Percentiles rank a stretch among this genome's conserved stretches.
These are phyloP conservation scores for Pythium utonaiense DNA, from an alignment of 352 stramenopile species.

Conservation along the genomic window DNA sequence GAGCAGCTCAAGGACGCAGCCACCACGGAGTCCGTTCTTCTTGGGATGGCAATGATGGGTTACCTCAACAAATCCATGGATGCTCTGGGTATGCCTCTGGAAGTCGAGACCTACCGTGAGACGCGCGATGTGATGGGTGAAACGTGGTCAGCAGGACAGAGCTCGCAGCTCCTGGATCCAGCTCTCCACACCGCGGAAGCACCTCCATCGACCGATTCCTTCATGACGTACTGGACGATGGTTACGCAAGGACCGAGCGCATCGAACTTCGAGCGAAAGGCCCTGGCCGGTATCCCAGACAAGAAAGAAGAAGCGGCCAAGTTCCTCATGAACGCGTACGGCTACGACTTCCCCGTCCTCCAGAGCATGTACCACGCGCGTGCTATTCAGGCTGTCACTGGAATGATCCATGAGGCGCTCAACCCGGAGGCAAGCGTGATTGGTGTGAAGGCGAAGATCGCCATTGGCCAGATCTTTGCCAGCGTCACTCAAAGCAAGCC, in stretches of 20 bases:
- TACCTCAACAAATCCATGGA: slow-evolving; percentile 25
- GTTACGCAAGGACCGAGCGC: slow-evolving; percentile 13
- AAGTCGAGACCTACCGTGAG: slow-evolving; percentile 20
- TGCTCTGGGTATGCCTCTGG: slow-evolving; percentile 18
- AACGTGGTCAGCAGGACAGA: slow-evolving; percentile 9
- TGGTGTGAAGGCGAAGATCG: slow-evolving; percentile 17
- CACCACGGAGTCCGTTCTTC: slow-evolving; percentile 11
- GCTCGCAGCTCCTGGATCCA: slow-evolving; percentile 12
- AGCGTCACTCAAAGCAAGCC: slow-evolving; percentile 18
- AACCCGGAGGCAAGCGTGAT: slow-evolving; percentile 20
- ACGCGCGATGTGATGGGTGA: slow-evolving; percentile 15
- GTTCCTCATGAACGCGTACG: slow-evolving; percentile 4
- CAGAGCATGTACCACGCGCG: slow-evolving; percentile 13
- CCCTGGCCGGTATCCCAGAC: slow-evolving; percentile 7
- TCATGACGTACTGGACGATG: slow-evolving; percentile 17
- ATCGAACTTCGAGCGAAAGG: slow-evolving; percentile 14
- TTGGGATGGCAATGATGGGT: slow-evolving; percentile 21
- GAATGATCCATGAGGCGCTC: slow-evolving; percentile 18
- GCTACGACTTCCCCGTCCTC: slow-evolving; percentile 18
- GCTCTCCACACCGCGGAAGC: slow-evolving; percentile 13
- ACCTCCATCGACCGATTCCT: slow-evolving; percentile 1
- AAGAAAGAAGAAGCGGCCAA: slow-evolving; percentile 5
- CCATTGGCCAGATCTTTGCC: slow-evolving; percentile 17
- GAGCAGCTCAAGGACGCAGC: slow-evolving; percentile 5
- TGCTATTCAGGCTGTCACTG: slow-evolving; percentile 11